Percentiles rank a stretch among this genome's conserved stretches.
Evolutionary conservation across 2,329 filamentous ascomycete genomes (phyloP).

Genomic region (Ophiostoma piceae): DNA sequence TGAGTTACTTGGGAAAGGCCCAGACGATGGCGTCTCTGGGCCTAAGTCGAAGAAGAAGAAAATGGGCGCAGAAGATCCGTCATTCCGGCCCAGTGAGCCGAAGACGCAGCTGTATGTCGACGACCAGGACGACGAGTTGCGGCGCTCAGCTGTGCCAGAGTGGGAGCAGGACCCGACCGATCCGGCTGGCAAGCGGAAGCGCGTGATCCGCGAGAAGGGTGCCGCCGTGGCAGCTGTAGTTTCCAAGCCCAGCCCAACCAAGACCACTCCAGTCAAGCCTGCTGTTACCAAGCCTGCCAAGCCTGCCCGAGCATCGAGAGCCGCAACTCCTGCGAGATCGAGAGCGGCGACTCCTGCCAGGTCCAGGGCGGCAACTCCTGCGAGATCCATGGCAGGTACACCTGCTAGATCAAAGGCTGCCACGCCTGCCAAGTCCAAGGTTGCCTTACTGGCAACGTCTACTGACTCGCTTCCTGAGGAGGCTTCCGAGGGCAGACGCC

Average conservation of each 20-base stretch:
- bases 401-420: background rate
- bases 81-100: background rate
- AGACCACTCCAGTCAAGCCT: background rate
- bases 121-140: conserved; percentile 12
- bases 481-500: conserved; percentile 3
- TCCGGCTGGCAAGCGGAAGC: conserved; percentile 15
- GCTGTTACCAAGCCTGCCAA: background rate
- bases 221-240: background rate
- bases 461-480: background rate
- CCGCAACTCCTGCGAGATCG: background rate
- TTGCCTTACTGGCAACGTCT: background rate
- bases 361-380: background rate
- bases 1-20: background rate
- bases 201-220: conserved; percentile 10
- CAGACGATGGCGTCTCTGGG: background rate
- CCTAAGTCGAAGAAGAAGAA: conserved; percentile 15
- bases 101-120: background rate
- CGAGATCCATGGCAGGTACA: background rate
- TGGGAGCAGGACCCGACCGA: conserved; percentile 10
- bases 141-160: conserved; percentile 12
- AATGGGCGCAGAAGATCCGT: background rate
- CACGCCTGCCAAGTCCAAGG: background rate
- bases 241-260: background rate
- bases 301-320: background rate
- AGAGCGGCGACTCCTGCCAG: background rate